Evolutionary conservation across 228 moss, liverwort and hornwort genomes (phyloP).

Genomic region (Sphagnum magellanicum): DNA sequence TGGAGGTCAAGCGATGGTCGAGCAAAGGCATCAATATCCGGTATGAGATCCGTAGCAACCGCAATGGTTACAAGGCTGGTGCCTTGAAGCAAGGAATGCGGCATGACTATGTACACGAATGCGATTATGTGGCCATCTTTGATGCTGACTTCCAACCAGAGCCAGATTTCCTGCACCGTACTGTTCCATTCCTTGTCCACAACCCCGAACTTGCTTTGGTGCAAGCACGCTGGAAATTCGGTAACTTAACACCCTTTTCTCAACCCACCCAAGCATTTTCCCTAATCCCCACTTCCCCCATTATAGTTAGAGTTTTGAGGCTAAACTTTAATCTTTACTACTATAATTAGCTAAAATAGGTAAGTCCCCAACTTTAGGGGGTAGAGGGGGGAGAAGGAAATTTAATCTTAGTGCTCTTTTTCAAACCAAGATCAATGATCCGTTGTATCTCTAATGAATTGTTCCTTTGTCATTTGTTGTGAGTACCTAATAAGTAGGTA

Average conservation of each 20-base stretch:
- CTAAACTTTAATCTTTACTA: too few species aligned
- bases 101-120: slow-evolving; percentile 18
- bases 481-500: too few species aligned
- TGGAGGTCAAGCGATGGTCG: slow-evolving; percentile 34
- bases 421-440: too few species aligned
- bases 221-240: slow-evolving; percentile 83
- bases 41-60: slow-evolving; percentile 29
- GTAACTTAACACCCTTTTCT: slow-evolving; percentile 13
- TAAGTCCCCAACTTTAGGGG: too few species aligned
- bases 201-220: slow-evolving; percentile 64
- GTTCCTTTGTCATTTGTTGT: too few species aligned
- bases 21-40: slow-evolving; percentile 46
- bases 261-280: not conserved
- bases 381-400: too few species aligned
- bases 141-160: slow-evolving; percentile 55
- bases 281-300: too few species aligned
- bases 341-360: too few species aligned
- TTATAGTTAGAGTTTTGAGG: too few species aligned
- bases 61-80: slow-evolving; percentile 48
- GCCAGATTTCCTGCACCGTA: slow-evolving; percentile 32
- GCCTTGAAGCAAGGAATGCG: slow-evolving; percentile 35
- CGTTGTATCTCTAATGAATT: too few species aligned
- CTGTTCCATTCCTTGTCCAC: slow-evolving; percentile 32
- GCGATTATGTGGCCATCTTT: slow-evolving; percentile 47
- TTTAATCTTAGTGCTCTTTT: too few species aligned